Evolutionary conservation across 2,329 filamentous ascomycete genomes (phyloP).

Genomic region (Talaromyces sp.): DNA sequence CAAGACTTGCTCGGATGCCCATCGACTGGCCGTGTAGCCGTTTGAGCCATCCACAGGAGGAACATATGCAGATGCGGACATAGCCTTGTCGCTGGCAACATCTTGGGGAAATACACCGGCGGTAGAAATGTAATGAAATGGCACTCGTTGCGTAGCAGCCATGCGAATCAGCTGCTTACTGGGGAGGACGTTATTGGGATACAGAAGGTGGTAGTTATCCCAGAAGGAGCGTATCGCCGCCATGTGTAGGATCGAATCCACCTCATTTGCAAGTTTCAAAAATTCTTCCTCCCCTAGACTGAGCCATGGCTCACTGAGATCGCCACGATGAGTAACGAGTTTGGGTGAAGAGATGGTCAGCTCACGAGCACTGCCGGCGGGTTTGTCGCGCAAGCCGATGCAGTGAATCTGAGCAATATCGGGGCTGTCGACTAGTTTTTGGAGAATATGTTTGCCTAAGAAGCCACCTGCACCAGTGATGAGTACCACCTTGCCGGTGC

Average conservation of each 20-base stretch:
- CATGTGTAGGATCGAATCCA: conserved; percentile 53
- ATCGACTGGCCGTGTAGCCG: conserved; percentile 39
- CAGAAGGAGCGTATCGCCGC: conserved; percentile 38
- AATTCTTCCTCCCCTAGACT: conserved; percentile 38
- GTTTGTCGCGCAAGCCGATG: conserved; percentile 32
- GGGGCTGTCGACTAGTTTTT: conserved; percentile 31
- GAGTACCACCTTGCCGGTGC: not conserved
- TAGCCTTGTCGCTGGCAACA: conserved; percentile 21
- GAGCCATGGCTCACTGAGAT: conserved; percentile 35
- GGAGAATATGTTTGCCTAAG: conserved; percentile 40
- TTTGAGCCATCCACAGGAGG: conserved; percentile 27
- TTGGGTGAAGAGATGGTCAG: conserved; percentile 26
- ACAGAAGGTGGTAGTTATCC: conserved; percentile 28
- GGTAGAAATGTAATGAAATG: conserved; percentile 34
- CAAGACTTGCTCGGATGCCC: conserved; percentile 39
- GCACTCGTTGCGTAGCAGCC: conserved; percentile 22
- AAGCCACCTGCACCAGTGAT: conserved; percentile 33
- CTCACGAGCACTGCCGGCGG: not conserved
- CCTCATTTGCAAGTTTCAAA: conserved; percentile 27
- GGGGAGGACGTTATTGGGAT: conserved; percentile 24
- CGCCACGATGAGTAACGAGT: conserved; percentile 35
- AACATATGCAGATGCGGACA: conserved; percentile 28
- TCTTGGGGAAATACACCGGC: not conserved
- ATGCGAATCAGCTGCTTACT: conserved; percentile 25
- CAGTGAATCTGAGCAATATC: conserved; percentile 42